Conservation (phyloP, 116 monocot genomes). For the Dioscorea cayenensis region DNA sequence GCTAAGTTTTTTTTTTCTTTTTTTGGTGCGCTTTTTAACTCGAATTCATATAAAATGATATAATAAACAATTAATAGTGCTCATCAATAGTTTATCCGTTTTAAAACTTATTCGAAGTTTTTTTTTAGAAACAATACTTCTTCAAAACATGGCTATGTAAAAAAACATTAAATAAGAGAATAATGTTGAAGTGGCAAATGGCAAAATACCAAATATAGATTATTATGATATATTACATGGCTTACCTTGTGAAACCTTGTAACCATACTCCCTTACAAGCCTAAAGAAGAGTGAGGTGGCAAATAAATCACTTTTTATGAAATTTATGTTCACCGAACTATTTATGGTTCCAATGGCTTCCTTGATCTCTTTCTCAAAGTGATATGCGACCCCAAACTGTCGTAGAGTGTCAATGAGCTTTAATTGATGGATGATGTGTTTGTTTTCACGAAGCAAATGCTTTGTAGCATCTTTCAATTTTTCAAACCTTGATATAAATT, state of each 20-base stretch:
- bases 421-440: slow-evolving; percentile 1
- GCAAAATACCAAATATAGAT: too few species aligned
- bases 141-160: too few species aligned
- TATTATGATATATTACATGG: too few species aligned
- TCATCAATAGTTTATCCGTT: too few species aligned
- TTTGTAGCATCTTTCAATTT: slow-evolving; percentile 14
- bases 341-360: not conserved
- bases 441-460: slow-evolving; percentile 3
- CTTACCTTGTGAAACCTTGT: slow-evolving; percentile 20
- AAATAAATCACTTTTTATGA: slow-evolving; percentile 3
- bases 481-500: not conserved
- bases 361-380: slow-evolving; percentile 24
- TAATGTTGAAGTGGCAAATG: too few species aligned
- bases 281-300: slow-evolving; percentile 22
- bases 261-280: slow-evolving; percentile 13
- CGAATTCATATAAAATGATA: too few species aligned
- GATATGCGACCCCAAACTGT: slow-evolving; percentile 30
- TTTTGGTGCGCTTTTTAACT: too few species aligned
- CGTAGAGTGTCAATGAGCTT: slow-evolving; percentile 17
- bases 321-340: not conserved
- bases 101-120: too few species aligned
- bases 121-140: too few species aligned
- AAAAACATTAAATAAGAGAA: too few species aligned
- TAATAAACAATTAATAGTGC: too few species aligned
- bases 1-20: too few species aligned